These are phyloP conservation scores for Larix sibirica DNA, from an alignment of 83 land plant species.

Conservation along the genomic window DNA sequence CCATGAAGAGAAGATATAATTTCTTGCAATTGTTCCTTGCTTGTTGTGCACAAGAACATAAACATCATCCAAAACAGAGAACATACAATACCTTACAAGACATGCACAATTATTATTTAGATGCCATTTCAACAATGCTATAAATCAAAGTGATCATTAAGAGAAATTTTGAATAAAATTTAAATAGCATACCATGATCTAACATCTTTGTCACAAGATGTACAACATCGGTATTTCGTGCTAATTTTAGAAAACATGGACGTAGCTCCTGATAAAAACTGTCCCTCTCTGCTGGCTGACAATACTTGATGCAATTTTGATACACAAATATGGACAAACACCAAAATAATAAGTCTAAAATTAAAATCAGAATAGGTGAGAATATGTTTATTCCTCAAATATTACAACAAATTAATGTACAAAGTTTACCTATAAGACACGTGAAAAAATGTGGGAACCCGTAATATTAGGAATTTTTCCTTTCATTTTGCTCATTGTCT, in stretches of 20 bases:
- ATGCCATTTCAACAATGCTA: not conserved
- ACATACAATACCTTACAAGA: not conserved
- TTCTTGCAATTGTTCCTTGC: too few species aligned
- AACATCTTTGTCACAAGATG: slow-evolving; percentile 90
- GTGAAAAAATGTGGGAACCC: slow-evolving; percentile 78
- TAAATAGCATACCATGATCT: too few species aligned
- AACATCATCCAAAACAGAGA: too few species aligned
- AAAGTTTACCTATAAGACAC: slow-evolving; percentile 79
- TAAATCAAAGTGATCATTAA: not conserved
- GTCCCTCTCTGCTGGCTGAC: slow-evolving; percentile 70
- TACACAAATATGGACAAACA: too few species aligned
- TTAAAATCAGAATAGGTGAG: not conserved
- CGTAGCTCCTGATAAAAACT: slow-evolving; percentile 80
- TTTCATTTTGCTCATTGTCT: slow-evolving; percentile 66
- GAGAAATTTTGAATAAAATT: too few species aligned
- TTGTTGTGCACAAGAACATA: too few species aligned
- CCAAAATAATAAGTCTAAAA: slow-evolving; percentile 3
- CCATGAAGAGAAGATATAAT: too few species aligned
- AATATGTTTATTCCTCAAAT: too few species aligned
- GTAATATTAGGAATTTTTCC: slow-evolving; percentile 92
- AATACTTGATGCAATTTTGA: slow-evolving; percentile 90
- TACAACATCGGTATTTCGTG: slow-evolving; percentile 83
- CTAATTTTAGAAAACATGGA: slow-evolving; percentile 84
- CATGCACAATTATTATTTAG: not conserved
- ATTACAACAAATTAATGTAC: too few species aligned